Evolutionary conservation across 2,329 filamentous ascomycete genomes (phyloP).

Genomic region (Aplosporella prunicola): DNA sequence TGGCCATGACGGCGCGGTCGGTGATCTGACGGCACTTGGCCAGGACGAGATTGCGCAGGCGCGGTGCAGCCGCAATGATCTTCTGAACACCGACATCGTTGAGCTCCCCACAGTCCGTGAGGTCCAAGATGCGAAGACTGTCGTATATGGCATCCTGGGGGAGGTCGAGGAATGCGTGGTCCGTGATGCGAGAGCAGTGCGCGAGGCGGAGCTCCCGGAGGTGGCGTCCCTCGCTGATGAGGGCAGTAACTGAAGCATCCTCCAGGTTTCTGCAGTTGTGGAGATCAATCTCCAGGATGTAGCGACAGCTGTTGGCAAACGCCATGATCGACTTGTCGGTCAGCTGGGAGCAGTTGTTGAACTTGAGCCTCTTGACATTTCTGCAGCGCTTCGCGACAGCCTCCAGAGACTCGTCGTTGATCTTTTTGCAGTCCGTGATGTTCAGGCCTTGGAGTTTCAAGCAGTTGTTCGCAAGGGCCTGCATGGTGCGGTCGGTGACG

Average conservation of each 20-base stretch:
- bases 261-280: slow-evolving; percentile 75
- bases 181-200: slow-evolving; percentile 74
- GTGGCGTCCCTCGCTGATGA: slow-evolving; percentile 68
- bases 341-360: slow-evolving; percentile 83
- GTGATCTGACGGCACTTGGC: slow-evolving; percentile 93
- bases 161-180: slow-evolving; percentile 76
- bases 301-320: slow-evolving; percentile 79
- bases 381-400: slow-evolving; percentile 71
- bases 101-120: slow-evolving; percentile 78
- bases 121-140: slow-evolving; percentile 81
- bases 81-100: slow-evolving; percentile 81
- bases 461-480: slow-evolving; percentile 71
- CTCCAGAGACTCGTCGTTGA: slow-evolving; percentile 80
- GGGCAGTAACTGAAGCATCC: slow-evolving; percentile 71
- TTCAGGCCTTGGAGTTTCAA: slow-evolving; percentile 83
- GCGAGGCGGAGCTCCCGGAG: slow-evolving; percentile 86
- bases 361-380: slow-evolving; percentile 84
- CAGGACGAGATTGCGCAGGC: slow-evolving; percentile 83
- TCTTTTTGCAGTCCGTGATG: slow-evolving; percentile 72
- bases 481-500: slow-evolving; percentile 73
- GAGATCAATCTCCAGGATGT: slow-evolving; percentile 93
- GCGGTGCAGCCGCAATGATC: slow-evolving; percentile 77
- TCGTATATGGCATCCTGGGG: slow-evolving; percentile 64
- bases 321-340: slow-evolving; percentile 73
- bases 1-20: slow-evolving; percentile 76